Conservation (phyloP, 306 rosid species). For the Delonix regia region DNA sequence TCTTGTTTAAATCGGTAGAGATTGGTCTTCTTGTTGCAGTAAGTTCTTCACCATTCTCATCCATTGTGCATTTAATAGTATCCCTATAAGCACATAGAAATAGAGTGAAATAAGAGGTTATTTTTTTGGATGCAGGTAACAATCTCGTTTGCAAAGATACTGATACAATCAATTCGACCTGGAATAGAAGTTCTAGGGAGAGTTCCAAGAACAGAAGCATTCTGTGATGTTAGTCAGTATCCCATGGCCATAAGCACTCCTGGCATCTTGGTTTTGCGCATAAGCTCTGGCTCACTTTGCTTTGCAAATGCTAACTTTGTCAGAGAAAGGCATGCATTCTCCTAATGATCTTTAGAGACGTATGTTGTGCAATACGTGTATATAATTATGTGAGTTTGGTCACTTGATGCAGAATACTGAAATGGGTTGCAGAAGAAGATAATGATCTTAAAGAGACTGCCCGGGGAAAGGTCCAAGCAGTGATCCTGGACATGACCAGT, state of each 20-base stretch:
- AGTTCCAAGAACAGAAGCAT: slow-evolving; percentile 74
- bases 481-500: slow-evolving; percentile 84
- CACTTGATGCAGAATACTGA: slow-evolving; percentile 58
- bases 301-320: slow-evolving; percentile 84
- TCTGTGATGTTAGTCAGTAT: slow-evolving; percentile 68
- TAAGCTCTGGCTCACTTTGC: slow-evolving; percentile 77
- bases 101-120: background rate
- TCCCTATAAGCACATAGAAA: no score
- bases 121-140: slow-evolving; percentile 55
- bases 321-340: slow-evolving; percentile 63
- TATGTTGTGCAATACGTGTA: no score
- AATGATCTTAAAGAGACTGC: slow-evolving; percentile 41
- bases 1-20: slow-evolving; percentile 69
- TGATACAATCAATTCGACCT: slow-evolving; percentile 72
- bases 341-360: background rate
- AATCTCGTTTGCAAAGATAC: slow-evolving; percentile 80
- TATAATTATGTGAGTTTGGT: background rate
- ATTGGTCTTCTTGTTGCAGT: slow-evolving; percentile 77
- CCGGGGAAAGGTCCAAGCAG: slow-evolving; percentile 47
- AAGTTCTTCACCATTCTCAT: slow-evolving; percentile 29
- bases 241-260: slow-evolving; percentile 77
- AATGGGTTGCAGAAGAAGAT: slow-evolving; percentile 56
- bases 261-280: slow-evolving; percentile 64
- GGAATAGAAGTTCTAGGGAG: slow-evolving; percentile 71
- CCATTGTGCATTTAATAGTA: background rate